A percentile compares a stretch with the other conserved stretches of the same genome.
These are phyloP conservation scores for Ramularia endophylla DNA, from an alignment of 2,329 filamentous ascomycete genomes.

Conservation along the genomic window DNA sequence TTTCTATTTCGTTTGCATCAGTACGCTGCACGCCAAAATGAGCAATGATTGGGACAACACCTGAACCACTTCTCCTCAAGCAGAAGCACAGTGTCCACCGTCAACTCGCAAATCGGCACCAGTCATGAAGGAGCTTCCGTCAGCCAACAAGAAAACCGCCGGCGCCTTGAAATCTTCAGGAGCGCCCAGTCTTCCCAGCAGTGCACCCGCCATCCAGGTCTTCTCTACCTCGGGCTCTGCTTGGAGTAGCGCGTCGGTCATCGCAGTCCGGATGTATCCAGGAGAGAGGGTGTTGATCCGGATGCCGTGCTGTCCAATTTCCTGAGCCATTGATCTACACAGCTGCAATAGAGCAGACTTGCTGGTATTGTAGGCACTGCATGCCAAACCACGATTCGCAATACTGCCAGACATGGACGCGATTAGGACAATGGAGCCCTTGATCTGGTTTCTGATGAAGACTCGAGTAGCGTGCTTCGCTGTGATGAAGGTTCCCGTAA, in stretches of 20 bases:
- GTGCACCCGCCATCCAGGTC: constrained; percentile 48
- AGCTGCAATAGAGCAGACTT: constrained; percentile 52
- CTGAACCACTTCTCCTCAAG: constrained; percentile 4
- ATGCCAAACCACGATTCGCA: constrained; percentile 41
- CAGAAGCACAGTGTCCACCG: constrained; percentile 52
- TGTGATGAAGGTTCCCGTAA: constrained; percentile 33
- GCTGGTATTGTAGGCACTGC: constrained; percentile 48
- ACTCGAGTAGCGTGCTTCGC: constrained; percentile 30
- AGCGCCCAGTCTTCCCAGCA: constrained; percentile 49
- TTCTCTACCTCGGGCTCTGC: constrained; percentile 47
- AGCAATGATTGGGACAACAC: too few relatives aligned
- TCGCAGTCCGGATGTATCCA: constrained; percentile 33
- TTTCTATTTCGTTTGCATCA: too few relatives aligned
- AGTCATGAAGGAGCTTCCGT: constrained; percentile 66
- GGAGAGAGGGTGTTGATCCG: constrained; percentile 31
- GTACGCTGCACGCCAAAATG: too few relatives aligned
- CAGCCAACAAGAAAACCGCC: constrained; percentile 61
- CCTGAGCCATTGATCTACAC: constrained; percentile 47
- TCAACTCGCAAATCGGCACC: constrained; percentile 64
- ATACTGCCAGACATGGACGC: constrained; percentile 34
- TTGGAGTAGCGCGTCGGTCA: constrained; percentile 31
- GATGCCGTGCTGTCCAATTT: constrained; percentile 41
- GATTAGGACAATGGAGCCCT: constrained; percentile 34
- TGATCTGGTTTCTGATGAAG: constrained; percentile 27
- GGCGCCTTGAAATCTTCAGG: constrained; percentile 59